Conservation (phyloP, 306 rosid species). For the Begonia peltatifolia region DNA sequence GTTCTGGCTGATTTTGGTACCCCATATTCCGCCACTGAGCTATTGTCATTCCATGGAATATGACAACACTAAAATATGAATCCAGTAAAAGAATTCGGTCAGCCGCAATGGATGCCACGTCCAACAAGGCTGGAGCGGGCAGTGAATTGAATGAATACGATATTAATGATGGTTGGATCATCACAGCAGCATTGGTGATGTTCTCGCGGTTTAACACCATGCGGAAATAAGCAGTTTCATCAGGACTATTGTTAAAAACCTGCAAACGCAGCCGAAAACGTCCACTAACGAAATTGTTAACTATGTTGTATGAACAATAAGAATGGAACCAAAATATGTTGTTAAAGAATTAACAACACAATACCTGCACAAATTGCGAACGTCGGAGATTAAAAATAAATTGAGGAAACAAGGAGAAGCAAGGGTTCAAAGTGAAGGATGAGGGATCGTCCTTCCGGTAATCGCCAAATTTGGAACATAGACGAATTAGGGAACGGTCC, state of each 20-base stretch:
- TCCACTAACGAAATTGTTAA: constrained; percentile 1
- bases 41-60: constrained; percentile 95
- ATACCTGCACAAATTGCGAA: constrained; percentile 95
- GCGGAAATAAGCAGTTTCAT: constrained; percentile 95
- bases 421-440: constrained; percentile 73
- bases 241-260: constrained; percentile 99
- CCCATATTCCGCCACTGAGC: constrained; percentile 99
- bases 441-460: constrained; percentile 95
- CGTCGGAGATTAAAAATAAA: constrained; percentile 90
- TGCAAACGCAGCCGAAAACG: constrained; percentile 21
- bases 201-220: constrained; percentile 88
- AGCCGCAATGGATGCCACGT: constrained; percentile 84
- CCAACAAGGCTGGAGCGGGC: constrained; percentile 85
- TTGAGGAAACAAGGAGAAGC: constrained; percentile 84
- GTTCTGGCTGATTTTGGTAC: constrained; percentile 81
- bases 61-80: constrained; percentile 79
- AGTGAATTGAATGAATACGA: constrained; percentile 77
- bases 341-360: constrained; percentile 3
- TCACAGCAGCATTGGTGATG: constrained; percentile 87
- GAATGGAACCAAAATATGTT: constrained; percentile 1
- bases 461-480: constrained; percentile 93
- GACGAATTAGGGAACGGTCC: constrained; percentile 88
- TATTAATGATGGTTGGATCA: constrained; percentile 89
- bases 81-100: constrained; percentile 84
- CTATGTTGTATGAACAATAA: constrained; percentile 4